Evolutionary conservation across 352 stramenopile species (phyloP), one percentile per base, ranked within the genome.

Genomic region (Salisapilia sapeloensis): DNA sequence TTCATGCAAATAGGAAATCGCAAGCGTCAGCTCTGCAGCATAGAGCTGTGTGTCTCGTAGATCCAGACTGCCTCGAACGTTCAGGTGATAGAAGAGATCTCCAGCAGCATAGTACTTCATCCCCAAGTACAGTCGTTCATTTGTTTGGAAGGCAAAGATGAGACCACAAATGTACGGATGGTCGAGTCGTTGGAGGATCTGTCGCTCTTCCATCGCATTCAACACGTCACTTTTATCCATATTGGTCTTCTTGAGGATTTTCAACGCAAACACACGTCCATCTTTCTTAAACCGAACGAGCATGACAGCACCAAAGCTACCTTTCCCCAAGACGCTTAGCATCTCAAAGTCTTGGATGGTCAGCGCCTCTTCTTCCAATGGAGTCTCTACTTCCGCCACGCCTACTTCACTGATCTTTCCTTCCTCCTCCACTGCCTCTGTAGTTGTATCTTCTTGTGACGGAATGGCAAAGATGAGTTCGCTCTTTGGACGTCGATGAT

Each of bases 301-400:
- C 72, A 92, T 92, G 8, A 92, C 76, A 18, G 76, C 76, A 9
- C 72, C 76, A 42, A 92, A 92, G 41, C 70, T 87, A 6, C 76
- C 76, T 37, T 85, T 85, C 14, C 76, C 76, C 1, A 92, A 40
- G 15, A 92, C 76, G 38, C 71, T 85, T 8, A 92, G 52, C 76
- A 92, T 92, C 38, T 92, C 76, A n/a, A 92, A 92, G 41, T 92
- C 72, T 29, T 92, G 71, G 35, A 92, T 92, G 23, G 72, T 87
- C 25, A 89, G 52, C 2, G 55, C 51, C 37, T 92, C 70, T 3
- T 52, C 44, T 15, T 62, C 55, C 38, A n/a, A n/a, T n/a, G n/a
- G n/a, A n/a, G n/a, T n/a, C n/a, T n/a, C n/a, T n/a, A n/a, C n/a
- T n/a, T n/a, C n/a, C n/a, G n/a, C n/a, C n/a, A n/a, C n/a, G n/a